A percentile compares a stretch with the other conserved stretches of the same genome.
These are phyloP conservation scores for Musa itinerans DNA, from an alignment of 176 grass and related monocot species.

Conservation along the genomic window DNA sequence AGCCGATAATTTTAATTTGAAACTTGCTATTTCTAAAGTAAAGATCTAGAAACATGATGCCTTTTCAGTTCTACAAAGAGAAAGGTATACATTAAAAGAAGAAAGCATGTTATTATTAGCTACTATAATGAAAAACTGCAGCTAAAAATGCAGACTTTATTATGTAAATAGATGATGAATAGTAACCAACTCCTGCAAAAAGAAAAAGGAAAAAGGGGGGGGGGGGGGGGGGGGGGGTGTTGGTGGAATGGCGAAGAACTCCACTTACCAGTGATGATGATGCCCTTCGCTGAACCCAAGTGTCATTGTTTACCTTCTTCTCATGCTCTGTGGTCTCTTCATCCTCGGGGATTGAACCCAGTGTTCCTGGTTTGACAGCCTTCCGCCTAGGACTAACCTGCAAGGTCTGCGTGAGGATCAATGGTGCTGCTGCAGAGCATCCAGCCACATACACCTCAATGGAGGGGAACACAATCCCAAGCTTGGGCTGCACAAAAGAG, in stretches of 20 bases:
- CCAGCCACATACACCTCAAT: conserved; percentile 79
- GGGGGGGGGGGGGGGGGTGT: too few species aligned
- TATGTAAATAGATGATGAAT: not conserved
- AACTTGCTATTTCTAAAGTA: not conserved
- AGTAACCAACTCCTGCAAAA: not conserved
- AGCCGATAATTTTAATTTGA: not conserved
- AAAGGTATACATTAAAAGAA: not conserved
- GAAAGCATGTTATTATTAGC: not conserved
- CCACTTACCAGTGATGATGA: conserved; percentile 17
- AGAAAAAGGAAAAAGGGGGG: not conserved
- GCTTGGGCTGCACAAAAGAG: conserved; percentile 12
- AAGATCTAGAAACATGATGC: not conserved
- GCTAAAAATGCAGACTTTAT: not conserved
- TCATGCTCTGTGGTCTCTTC: conserved; percentile 17
- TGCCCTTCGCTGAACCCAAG: conserved; percentile 16
- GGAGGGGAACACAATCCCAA: conserved; percentile 6
- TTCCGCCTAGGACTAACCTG: conserved; percentile 44
- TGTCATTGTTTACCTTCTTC: not conserved
- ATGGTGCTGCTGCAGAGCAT: conserved; percentile 44
- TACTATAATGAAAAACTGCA: not conserved
- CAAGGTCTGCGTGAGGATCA: conserved; percentile 57
- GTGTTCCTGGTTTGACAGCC: conserved; percentile 20
- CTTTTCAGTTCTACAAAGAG: not conserved
- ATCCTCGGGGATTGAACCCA: conserved; percentile 57
- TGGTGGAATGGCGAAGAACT: not conserved